Evolutionary conservation across 2,329 filamentous ascomycete genomes (phyloP).

Genomic region (Exophiala calicioides): DNA sequence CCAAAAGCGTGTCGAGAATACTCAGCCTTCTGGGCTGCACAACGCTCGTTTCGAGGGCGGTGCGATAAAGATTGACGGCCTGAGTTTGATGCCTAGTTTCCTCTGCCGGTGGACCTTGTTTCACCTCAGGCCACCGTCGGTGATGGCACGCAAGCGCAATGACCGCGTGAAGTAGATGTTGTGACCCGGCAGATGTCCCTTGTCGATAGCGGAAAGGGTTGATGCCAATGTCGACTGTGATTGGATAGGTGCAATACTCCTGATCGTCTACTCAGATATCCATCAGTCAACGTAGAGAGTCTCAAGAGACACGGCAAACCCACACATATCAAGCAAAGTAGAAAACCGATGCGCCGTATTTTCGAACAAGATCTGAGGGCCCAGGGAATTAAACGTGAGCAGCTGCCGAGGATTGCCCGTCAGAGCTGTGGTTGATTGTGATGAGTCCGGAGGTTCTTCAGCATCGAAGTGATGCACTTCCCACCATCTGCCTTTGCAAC

Average conservation of each 20-base stretch:
- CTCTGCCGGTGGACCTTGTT: conserved; percentile 7
- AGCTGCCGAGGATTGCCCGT: no score
- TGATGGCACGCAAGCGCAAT: conserved; percentile 17
- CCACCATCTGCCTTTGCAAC: no score
- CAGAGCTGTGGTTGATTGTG: no score
- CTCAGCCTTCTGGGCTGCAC: neutral
- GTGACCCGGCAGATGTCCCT: conserved; percentile 12
- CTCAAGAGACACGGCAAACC: no score
- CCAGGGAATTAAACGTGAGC: no score
- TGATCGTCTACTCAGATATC: conserved; percentile 10
- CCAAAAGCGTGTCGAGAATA: conserved; percentile 5
- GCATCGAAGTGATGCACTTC: no score
- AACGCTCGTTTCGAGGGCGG: conserved; percentile 1
- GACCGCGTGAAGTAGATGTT: conserved; percentile 19
- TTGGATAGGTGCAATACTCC: conserved; percentile 17
- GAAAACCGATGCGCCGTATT: no score
- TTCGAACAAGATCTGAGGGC: neutral
- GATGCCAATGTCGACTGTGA: conserved; percentile 14
- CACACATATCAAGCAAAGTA: conserved; percentile 7
- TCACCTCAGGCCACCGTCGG: conserved; percentile 2
- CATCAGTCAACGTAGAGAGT: no score
- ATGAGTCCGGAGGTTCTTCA: no score
- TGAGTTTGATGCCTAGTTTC: conserved; percentile 10
- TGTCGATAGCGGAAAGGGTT: conserved; percentile 18
- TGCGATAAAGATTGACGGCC: conserved; percentile 11